Evolutionary conservation across 805 yeast species (phyloP).

Genomic region (Wickerhamiella parazyma): DNA sequence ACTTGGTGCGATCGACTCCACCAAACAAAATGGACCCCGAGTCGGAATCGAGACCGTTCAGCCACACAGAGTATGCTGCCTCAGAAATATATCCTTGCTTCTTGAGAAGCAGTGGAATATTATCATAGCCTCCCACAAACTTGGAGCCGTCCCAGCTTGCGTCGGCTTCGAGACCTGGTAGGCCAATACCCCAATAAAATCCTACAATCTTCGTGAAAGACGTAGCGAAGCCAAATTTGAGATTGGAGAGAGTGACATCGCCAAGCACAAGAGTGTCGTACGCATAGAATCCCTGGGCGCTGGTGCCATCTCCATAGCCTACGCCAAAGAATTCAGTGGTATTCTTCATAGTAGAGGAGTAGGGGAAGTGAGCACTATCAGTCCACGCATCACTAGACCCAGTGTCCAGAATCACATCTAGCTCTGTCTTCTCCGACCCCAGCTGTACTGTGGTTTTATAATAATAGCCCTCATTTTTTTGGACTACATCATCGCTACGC

Average conservation of each 20-base stretch:
- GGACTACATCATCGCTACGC: too few relatives aligned
- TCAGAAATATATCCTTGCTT: slow-evolving; percentile 30
- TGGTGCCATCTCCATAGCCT: slow-evolving; percentile 33
- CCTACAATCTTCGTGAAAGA: slow-evolving; percentile 25
- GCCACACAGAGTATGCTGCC: slow-evolving; percentile 34
- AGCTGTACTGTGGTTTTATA: too few relatives aligned
- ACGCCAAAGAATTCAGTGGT: slow-evolving; percentile 23
- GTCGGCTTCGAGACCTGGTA: slow-evolving; percentile 15
- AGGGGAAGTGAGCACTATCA: background rate
- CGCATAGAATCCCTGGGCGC: slow-evolving; percentile 39
- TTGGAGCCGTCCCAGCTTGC: background rate
- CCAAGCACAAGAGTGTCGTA: slow-evolving; percentile 44
- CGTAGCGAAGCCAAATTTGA: slow-evolving; percentile 66
- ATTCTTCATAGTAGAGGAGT: slow-evolving; percentile 4
- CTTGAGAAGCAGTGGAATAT: slow-evolving; percentile 26
- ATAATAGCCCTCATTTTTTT: too few relatives aligned
- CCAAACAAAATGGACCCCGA: slow-evolving; percentile 40
- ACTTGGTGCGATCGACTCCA: slow-evolving; percentile 52
- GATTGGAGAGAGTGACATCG: slow-evolving; percentile 31
- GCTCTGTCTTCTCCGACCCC: slow-evolving; percentile 26
- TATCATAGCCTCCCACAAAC: slow-evolving; percentile 15
- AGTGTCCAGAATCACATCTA: slow-evolving; percentile 49
- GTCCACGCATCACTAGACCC: slow-evolving; percentile 66
- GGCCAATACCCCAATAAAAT: slow-evolving; percentile 26
- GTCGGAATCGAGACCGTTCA: slow-evolving; percentile 24